phyloP scores from a whole-genome alignment of 768 basidiomycete species.

The Amanita rimosa region DNA sequence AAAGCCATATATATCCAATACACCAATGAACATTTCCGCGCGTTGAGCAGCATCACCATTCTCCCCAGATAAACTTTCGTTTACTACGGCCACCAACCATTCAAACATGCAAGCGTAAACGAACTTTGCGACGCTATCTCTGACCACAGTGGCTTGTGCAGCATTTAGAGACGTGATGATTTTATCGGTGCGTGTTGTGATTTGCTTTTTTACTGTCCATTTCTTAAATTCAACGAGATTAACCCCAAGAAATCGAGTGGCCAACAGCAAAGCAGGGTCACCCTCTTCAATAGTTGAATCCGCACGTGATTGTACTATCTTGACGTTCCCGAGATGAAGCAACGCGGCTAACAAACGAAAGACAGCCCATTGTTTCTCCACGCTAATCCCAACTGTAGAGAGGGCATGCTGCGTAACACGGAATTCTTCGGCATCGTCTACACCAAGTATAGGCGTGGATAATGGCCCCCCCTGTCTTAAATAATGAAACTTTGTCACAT shows the following conservation, averaged over 20 bases:
- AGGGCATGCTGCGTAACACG: constrained; percentile 87
- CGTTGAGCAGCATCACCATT: constrained; percentile 80
- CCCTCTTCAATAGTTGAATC: constrained; percentile 80
- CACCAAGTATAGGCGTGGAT: constrained; percentile 80
- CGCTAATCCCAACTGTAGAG: constrained; percentile 93
- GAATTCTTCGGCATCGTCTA: constrained; percentile 97
- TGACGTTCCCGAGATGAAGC: constrained; percentile 96
- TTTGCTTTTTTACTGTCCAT: constrained; percentile 98
- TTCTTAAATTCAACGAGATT: constrained; percentile 91
- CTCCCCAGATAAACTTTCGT: constrained; percentile 95
- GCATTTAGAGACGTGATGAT: constrained; percentile 82
- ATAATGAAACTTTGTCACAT: constrained; percentile 82
- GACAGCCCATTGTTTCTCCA: constrained; percentile 97
- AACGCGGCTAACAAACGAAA: constrained; percentile 89
- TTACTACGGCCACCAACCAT: constrained; percentile 95
- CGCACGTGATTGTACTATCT: constrained; percentile 67
- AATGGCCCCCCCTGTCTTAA: constrained; percentile 87
- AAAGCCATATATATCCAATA: constrained; percentile 95
- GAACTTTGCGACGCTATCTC: constrained; percentile 96
- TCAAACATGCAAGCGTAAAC: constrained; percentile 98
- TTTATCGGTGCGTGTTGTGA: constrained; percentile 89
- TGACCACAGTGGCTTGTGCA: constrained; percentile 84
- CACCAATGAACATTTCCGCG: constrained; percentile 98
- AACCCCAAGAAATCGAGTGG: constrained; percentile 86
- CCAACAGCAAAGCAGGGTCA: constrained; percentile 68